Evolutionary conservation across 176 grass and related monocot species (phyloP).

Genomic region (Juncus inflexus): DNA sequence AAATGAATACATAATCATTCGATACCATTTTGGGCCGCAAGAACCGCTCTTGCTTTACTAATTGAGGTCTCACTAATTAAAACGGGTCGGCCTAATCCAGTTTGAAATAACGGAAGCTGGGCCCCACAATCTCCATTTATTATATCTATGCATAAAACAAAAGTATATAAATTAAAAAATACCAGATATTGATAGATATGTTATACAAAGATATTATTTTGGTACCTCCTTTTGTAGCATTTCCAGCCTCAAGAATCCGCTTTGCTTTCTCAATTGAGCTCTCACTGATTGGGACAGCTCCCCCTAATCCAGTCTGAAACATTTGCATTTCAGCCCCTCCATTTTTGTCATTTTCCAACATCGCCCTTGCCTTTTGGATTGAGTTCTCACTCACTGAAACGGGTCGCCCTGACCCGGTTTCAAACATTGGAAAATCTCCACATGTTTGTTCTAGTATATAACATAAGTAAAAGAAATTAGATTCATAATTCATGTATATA

Average conservation of each 20-base stretch:
- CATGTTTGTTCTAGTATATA: conserved; percentile 23
- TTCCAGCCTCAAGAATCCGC: conserved; percentile 30
- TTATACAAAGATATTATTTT: no score
- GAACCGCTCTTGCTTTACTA: conserved; percentile 32
- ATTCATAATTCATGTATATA: no score
- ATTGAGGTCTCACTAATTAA: conserved; percentile 36
- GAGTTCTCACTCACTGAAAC: conserved; percentile 44
- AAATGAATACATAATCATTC: no score
- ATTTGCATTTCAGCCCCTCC: conserved; percentile 1
- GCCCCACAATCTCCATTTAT: no score
- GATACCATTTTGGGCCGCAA: conserved; percentile 23
- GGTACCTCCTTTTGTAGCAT: no score
- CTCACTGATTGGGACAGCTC: conserved; percentile 37
- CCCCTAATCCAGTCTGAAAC: conserved; percentile 37
- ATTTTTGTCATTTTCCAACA: conserved; percentile 28
- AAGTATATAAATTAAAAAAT: no score
- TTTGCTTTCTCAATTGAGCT: conserved; percentile 36
- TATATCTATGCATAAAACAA: no score
- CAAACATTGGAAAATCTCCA: conserved; percentile 39
- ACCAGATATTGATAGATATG: no score
- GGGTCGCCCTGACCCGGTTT: conserved; percentile 48
- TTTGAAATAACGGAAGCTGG: conserved; percentile 34
- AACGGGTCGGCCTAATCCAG: conserved; percentile 39
- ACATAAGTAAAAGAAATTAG: background rate
- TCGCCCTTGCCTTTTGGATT: conserved; percentile 45